A percentile compares a stretch with the other conserved stretches of the same genome.
These are phyloP conservation scores for Camellia granthamiana DNA, from an alignment of 148 eudicot genomes.

Conservation along the genomic window DNA sequence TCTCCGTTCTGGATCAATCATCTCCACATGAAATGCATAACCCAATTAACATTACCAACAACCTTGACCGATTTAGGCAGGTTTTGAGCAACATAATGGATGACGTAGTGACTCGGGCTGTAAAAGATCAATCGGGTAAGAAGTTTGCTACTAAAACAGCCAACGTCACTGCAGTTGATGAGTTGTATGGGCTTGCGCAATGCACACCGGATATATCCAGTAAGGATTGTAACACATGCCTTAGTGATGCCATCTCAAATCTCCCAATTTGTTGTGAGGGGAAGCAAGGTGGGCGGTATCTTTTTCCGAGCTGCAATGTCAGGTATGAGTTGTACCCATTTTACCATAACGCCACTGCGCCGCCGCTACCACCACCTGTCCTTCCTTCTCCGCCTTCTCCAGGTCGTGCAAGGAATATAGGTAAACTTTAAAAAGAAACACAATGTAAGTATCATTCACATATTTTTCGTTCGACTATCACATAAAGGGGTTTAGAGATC, in stretches of 20 bases:
- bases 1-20: conserved; percentile 1
- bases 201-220: conserved; percentile 35
- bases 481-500: too few species aligned
- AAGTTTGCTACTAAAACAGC: conserved; percentile 16
- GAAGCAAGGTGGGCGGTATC: conserved; percentile 16
- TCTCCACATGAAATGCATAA: background rate
- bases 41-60: background rate
- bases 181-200: conserved; percentile 30
- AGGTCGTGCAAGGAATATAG: background rate
- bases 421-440: too few species aligned
- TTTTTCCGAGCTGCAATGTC: conserved; percentile 30
- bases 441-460: too few species aligned
- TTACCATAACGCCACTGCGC: conserved; percentile 12
- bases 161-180: background rate
- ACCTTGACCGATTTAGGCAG: background rate
- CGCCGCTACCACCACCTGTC: background rate
- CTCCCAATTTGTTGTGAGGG: conserved; percentile 3
- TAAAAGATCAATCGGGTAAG: background rate
- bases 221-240: conserved; percentile 23
- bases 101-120: conserved; percentile 8
- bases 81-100: conserved; percentile 1
- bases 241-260: conserved; percentile 6
- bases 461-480: too few species aligned
- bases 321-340: conserved; percentile 33
- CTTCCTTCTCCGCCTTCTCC: background rate